Base-by-base conservation (phyloP, 495 filamentous ascomycete species). In the Oidiodendron maius region DNA sequence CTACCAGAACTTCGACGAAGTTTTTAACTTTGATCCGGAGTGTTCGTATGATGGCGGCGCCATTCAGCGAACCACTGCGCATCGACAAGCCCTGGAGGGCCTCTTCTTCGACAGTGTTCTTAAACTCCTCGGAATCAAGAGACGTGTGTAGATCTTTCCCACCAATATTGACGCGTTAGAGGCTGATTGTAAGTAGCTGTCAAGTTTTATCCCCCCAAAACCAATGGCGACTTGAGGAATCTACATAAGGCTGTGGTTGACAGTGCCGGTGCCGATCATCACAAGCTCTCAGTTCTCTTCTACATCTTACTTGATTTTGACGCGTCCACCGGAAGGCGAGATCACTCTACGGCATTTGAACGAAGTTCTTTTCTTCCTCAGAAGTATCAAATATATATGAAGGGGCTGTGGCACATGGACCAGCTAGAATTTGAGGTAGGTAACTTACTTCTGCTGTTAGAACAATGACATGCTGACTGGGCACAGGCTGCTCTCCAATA, bases 331-430 rank as follows among this genome's bases (percentile, higher is more conserved):
- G 58, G 58, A 18, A 67, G 64, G n/a, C 63, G 56, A 4, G 70
- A 75, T 36, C 58, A 71, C 18, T 67, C 75, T 2, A 60, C 65
- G 3, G 64, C 68, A 6, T 56, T 61, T 21, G 58, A 26, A n/a
- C n/a, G 44, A 26, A 58, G 63, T 21, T 81, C 77, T 16, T 76
- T 81, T 52, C 63, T 82, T 13, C 85, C 86, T 0, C 64, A 73
- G 17, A 83, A 81, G 51, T 91, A 88, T 59, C 77, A 77, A 53
- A 77, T 85, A 22, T 83, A 87, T 48, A 86, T 91, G 61, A 81
- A 83, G 48, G 87, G 87, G 3, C 65, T 93, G n/a, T 91, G 86
- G 86, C 72, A 83, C 44, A 69, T 93, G 67, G 87, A 93, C 61
- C 72, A 75, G 37, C 64, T 78, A 20, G 74, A 87, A 40, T 89